These are phyloP conservation scores for Tetraselmis chui DNA, from an alignment of 139 green algal genomes.

Conservation along the genomic window DNA sequence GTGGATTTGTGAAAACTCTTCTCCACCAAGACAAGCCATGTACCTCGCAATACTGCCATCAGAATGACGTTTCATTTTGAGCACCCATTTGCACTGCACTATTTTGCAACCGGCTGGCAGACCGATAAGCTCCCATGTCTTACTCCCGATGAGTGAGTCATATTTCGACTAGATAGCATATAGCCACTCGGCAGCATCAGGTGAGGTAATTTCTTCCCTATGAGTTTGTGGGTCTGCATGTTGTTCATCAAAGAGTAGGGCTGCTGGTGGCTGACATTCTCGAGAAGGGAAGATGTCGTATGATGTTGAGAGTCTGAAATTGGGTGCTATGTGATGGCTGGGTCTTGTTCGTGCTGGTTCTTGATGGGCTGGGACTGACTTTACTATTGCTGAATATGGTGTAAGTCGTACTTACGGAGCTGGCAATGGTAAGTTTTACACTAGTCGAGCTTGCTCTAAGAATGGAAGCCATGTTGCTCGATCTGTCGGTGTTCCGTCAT, in stretches of 20 bases:
- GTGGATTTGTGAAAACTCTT: neutral
- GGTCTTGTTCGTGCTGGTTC: no score
- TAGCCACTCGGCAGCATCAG: neutral
- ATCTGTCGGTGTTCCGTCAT: no score
- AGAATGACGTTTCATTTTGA: neutral
- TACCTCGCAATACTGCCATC: neutral
- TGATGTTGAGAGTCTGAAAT: neutral
- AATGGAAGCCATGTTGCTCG: no score
- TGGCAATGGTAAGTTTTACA: no score
- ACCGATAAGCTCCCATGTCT: neutral
- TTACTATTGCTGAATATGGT: no score
- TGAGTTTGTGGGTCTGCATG: neutral
- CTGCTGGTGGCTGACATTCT: neutral
- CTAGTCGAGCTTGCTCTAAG: no score
- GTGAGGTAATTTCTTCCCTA: neutral
- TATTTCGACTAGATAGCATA: neutral
- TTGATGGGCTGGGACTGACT: no score
- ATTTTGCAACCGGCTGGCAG: neutral
- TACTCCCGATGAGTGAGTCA: neutral
- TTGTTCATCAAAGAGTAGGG: neutral
- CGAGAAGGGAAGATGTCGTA: neutral
- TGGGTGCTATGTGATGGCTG: neutral
- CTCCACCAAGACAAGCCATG: neutral
- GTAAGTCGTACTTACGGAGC: no score
- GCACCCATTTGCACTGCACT: neutral